Evolutionary conservation across 345 rosid genomes (phyloP), one percentile per base, ranked within the genome.

Genomic region (Chamaenerion angustifolium): DNA sequence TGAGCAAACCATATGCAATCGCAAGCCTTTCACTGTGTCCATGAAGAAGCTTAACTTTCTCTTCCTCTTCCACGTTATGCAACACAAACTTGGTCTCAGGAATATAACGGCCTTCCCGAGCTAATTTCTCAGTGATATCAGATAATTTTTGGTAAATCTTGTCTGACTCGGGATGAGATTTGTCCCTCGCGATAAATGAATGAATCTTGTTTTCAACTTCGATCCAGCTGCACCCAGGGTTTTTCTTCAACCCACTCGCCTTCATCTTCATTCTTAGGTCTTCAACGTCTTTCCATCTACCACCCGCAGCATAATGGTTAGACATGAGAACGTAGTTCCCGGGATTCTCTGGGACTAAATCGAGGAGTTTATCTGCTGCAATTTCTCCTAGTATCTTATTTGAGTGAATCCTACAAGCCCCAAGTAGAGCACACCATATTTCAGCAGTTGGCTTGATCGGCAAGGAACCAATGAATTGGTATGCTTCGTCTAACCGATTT

Each of bases 141-240:
- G 68, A 61, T 56, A 80, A 60, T 54, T 75, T 78, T 54, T 55
- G 52, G 66, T 77, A 77, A 54, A 85, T 85, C 57, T 60, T 63
- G 45, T 57, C 52, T 19, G 68, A 78, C 52, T 80, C 77, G 13
- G 89, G 82, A 62, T 88, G 97, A 56, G 79, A 78, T 56, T 71
- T 85, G 72, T 85, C 97, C 65, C 89, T 71, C 35, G 95, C 89
- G 57, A 62, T 69, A 66, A 85, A 89, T 13, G 77, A 62, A 66
- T 85, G 97, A 57, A 81, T 56, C 69, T 72, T 71, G 59, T 71
- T 77, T 45, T 70, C 70, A 17, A 83, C 58, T 71, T 83, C 90
- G 68, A 83, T 71, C 97, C 94, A 89, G 68, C 94, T 89, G 63
- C 82, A 84, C 55, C 96, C 94, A n/a, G 97, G 90, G 45, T 47